Evolutionary conservation across 2,329 filamentous ascomycete genomes (phyloP).

Genomic region (Botryosphaeria dothidea): DNA sequence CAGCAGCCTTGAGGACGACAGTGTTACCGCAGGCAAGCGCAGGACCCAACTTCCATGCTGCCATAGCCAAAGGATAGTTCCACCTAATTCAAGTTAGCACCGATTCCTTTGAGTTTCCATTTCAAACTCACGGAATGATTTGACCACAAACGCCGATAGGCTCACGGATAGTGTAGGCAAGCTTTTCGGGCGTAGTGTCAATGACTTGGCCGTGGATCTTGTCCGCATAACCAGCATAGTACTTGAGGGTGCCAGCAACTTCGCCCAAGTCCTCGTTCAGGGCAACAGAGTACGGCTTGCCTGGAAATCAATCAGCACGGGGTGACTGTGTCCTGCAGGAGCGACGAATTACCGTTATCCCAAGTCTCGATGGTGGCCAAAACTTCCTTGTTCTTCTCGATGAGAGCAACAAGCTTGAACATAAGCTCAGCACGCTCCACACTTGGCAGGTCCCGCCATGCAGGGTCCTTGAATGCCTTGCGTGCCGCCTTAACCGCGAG

Average conservation of each 20-base stretch:
- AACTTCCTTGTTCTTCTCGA: constrained; percentile 64
- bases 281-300: constrained; percentile 68
- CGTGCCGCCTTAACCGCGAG: constrained; percentile 69
- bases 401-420: constrained; percentile 68
- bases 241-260: constrained; percentile 62
- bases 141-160: constrained; percentile 54
- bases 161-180: constrained; percentile 75
- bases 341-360: constrained; percentile 64
- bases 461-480: constrained; percentile 64
- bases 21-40: constrained; percentile 59
- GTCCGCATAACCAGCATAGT: constrained; percentile 79
- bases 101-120: background rate
- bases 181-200: constrained; percentile 67
- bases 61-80: constrained; percentile 55
- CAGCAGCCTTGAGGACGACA: constrained; percentile 59
- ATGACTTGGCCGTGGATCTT: constrained; percentile 80
- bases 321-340: background rate
- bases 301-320: constrained; percentile 13
- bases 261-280: constrained; percentile 65
- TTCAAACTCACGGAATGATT: constrained; percentile 29
- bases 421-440: constrained; percentile 70
- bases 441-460: constrained; percentile 68
- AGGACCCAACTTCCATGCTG: constrained; percentile 57
- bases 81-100: constrained; percentile 28
- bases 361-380: constrained; percentile 71